These are phyloP conservation scores for Uncinocarpus reesii DNA, from an alignment of 2,329 filamentous ascomycete species.

Conservation along the genomic window DNA sequence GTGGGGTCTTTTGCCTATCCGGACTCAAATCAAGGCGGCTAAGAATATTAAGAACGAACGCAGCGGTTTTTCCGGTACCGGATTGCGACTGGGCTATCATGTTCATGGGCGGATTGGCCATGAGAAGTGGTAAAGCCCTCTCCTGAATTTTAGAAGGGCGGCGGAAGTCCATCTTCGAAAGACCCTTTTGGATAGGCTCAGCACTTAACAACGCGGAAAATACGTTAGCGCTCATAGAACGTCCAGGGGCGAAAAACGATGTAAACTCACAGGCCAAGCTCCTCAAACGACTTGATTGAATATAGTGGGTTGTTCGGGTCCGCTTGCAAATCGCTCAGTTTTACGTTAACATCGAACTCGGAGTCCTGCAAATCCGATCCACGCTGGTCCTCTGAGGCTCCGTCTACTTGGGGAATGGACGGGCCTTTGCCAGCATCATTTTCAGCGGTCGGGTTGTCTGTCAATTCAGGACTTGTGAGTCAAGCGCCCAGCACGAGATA, in stretches of 20 bases:
- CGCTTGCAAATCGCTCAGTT: conserved; percentile 76
- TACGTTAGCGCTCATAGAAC: background rate
- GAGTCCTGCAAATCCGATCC: conserved; percentile 56
- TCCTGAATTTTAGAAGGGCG: conserved; percentile 98
- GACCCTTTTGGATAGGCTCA: conserved; percentile 60
- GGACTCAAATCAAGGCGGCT: conserved; percentile 68
- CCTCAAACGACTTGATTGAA: conserved; percentile 72
- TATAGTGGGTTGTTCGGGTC: conserved; percentile 80
- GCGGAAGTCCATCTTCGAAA: conserved; percentile 73
- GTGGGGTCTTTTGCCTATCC: conserved; percentile 49
- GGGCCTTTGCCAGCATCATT: conserved; percentile 11
- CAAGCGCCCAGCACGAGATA: background rate
- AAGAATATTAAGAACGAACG: conserved; percentile 86
- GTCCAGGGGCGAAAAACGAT: background rate
- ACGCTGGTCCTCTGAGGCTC: conserved; percentile 28
- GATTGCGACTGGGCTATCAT: conserved; percentile 99
- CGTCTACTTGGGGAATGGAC: conserved; percentile 30
- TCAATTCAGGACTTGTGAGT: background rate
- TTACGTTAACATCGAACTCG: conserved; percentile 82
- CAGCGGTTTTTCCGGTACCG: conserved; percentile 93
- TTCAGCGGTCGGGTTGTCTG: background rate
- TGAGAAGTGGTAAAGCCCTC: conserved; percentile 78
- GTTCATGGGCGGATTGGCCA: conserved; percentile 76
- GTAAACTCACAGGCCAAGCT: conserved; percentile 67
- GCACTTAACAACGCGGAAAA: conserved; percentile 33